Percentiles rank a stretch among this genome's conserved stretches.
These are phyloP conservation scores for Acer negundo DNA, from an alignment of 345 rosid genomes.

Conservation along the genomic window DNA sequence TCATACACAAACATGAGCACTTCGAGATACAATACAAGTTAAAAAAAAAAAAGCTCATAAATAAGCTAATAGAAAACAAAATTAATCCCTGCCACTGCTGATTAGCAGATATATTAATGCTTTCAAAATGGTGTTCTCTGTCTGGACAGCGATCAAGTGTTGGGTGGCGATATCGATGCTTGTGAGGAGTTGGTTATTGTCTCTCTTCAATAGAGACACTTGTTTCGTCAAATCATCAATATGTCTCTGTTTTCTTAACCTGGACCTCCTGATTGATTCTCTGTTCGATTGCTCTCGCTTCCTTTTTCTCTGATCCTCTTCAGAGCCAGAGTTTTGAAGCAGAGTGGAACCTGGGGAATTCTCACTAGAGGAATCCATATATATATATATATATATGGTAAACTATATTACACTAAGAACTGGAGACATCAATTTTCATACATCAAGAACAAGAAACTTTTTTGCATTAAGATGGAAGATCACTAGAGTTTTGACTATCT, in stretches of 20 bases:
- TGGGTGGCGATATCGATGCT: conserved; percentile 52
- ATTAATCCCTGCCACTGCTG: no score
- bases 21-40: no score
- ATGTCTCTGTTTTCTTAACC: conserved; percentile 88
- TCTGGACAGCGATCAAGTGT: conserved; percentile 57
- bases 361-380: conserved; percentile 65
- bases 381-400: neutral
- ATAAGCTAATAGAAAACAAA: no score
- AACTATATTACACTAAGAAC: conserved; percentile 67
- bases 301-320: conserved; percentile 74
- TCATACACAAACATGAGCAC: no score
- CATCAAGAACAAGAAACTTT: conserved; percentile 35
- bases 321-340: conserved; percentile 56
- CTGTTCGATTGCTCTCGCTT: conserved; percentile 87
- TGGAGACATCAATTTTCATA: conserved; percentile 80
- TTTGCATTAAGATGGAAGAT: neutral
- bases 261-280: conserved; percentile 87
- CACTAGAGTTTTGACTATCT: no score
- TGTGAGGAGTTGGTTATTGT: conserved; percentile 56
- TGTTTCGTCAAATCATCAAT: conserved; percentile 63
- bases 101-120: conserved; percentile 27
- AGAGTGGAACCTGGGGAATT: conserved; percentile 43
- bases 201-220: conserved; percentile 48
- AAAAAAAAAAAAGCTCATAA: no score
- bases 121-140: conserved; percentile 70